phyloP scores from a whole-genome alignment of 2,329 filamentous ascomycete species.

The Achaetomium macrosporum region DNA sequence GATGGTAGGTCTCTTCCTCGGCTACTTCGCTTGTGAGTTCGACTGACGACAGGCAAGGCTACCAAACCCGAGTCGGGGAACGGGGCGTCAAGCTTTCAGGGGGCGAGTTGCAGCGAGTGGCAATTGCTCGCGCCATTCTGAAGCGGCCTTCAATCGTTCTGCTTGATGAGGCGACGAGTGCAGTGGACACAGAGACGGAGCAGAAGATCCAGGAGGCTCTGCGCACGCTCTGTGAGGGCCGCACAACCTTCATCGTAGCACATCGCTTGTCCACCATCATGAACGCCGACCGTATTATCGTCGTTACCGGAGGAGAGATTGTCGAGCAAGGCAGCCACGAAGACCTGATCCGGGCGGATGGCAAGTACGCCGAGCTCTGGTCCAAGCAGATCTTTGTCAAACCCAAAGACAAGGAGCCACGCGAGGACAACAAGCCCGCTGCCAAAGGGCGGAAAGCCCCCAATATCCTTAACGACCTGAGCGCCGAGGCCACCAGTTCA shows the following conservation, averaged over 20 bases:
- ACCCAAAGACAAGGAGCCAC: constrained; percentile 37
- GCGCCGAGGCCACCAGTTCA: constrained; percentile 31
- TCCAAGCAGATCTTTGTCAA: constrained; percentile 54
- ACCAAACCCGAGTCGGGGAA: constrained; percentile 46
- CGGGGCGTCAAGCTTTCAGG: constrained; percentile 56
- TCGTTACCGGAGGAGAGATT: constrained; percentile 56
- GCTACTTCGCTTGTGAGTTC: not conserved
- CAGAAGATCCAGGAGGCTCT: constrained; percentile 61
- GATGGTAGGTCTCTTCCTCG: constrained; percentile 33
- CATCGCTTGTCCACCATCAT: constrained; percentile 67
- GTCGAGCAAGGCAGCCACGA: constrained; percentile 59
- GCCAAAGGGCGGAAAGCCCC: constrained; percentile 18
- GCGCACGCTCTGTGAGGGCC: constrained; percentile 49
- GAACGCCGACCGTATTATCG: constrained; percentile 62
- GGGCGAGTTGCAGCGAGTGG: constrained; percentile 60
- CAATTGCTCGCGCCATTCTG: constrained; percentile 65
- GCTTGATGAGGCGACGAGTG: constrained; percentile 73
- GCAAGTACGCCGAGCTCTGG: constrained; percentile 61
- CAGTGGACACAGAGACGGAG: constrained; percentile 66
- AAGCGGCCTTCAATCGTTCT: constrained; percentile 70
- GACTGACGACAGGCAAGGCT: constrained; percentile 32
- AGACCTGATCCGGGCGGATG: constrained; percentile 50
- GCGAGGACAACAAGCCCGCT: constrained; percentile 21
- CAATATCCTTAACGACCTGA: constrained; percentile 35
- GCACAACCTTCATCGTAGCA: constrained; percentile 63